phyloP scores from a whole-genome alignment of 2,329 filamentous ascomycete genomes.

The Cryphonectria parasitica region DNA sequence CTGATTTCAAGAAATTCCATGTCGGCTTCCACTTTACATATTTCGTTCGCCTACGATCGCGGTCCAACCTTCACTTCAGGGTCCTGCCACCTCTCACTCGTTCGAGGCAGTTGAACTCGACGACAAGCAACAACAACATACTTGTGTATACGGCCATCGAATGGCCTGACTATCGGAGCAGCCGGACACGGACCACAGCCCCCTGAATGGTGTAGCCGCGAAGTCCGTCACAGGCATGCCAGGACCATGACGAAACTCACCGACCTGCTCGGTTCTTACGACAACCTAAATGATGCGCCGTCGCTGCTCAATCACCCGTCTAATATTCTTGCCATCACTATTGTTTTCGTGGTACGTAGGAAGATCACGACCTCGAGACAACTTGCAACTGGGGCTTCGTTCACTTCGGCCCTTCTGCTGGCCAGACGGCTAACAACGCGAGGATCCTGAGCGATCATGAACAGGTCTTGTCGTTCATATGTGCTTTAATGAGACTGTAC shows the following conservation, averaged over 20 bases:
- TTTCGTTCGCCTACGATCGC: background rate
- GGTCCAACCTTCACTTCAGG: background rate
- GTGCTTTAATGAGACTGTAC: constrained; percentile 31
- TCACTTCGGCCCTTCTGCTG: background rate
- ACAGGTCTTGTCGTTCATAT: constrained; percentile 30
- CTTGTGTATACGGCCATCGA: background rate
- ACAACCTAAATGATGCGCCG: constrained; percentile 21
- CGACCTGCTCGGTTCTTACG: constrained; percentile 22
- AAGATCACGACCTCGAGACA: background rate
- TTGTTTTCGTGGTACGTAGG: constrained; percentile 23
- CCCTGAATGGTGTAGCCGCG: background rate
- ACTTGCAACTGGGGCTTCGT: background rate
- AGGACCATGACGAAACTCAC: constrained; percentile 18
- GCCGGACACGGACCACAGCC: background rate
- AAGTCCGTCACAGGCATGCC: background rate
- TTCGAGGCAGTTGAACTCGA: background rate
- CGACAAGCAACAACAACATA: background rate
- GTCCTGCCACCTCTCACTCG: background rate
- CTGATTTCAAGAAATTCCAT: background rate
- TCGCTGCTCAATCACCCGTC: constrained; percentile 18
- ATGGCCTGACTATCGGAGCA: background rate
- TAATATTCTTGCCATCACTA: constrained; percentile 23
- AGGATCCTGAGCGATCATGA: background rate
- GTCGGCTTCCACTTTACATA: background rate
- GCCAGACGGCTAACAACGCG: background rate